Conservation (phyloP, 106 monocot species). For the Apostasia shenzhenica region DNA sequence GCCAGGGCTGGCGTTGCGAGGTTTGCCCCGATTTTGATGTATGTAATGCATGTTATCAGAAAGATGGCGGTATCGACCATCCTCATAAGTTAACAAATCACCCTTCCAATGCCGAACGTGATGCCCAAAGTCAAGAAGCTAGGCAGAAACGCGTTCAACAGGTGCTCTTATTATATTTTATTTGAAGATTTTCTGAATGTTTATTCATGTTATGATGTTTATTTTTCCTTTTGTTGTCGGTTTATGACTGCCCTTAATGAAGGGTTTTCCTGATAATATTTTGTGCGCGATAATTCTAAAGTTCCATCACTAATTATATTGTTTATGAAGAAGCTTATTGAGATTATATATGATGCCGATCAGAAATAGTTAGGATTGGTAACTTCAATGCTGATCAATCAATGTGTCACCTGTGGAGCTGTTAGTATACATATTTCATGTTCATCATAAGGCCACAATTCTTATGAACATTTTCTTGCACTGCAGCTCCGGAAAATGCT, state of each 20-base stretch:
- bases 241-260: too few species aligned
- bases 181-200: not conserved
- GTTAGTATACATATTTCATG: too few species aligned
- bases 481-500: conserved; percentile 82
- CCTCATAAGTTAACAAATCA: conserved; percentile 70
- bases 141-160: conserved; percentile 66
- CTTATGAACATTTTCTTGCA: not conserved
- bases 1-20: conserved; percentile 85
- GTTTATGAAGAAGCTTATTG: too few species aligned
- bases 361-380: too few species aligned
- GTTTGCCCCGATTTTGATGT: conserved; percentile 84
- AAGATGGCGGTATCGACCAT: conserved; percentile 65
- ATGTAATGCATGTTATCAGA: conserved; percentile 62
- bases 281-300: too few species aligned
- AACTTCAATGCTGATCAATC: too few species aligned
- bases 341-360: too few species aligned
- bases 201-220: not conserved
- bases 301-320: too few species aligned
- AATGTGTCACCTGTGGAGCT: too few species aligned
- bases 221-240: too few species aligned
- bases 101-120: conserved; percentile 53
- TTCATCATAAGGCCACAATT: not conserved
- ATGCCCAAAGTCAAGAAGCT: conserved; percentile 84
- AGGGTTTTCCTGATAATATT: not conserved
- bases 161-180: conserved; percentile 18